Evolutionary conservation across 169 alveolate species (phyloP), one percentile per base, ranked within the genome.

Genomic region (Pseudocohnilembus persalinus): DNA sequence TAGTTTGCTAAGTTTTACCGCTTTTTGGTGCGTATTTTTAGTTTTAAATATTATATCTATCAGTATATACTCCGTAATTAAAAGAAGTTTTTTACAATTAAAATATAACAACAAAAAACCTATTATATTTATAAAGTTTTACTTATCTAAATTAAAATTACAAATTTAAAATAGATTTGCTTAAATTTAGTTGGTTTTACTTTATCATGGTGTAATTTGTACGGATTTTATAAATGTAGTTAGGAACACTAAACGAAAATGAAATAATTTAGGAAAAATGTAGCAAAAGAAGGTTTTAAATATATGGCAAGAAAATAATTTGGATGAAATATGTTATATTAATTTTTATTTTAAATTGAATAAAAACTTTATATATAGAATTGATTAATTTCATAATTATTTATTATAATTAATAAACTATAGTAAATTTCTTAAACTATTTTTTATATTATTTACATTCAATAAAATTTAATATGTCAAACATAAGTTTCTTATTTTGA

Each of bases 171-270:
- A 25, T 34, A 85, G 90, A 85, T 77, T 31, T 31, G 77, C 30
- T 63, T 85, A 73, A 82, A 77, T n/a, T 29, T 85, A 29, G 79
- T 77, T 1, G 87, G 87, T 6, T 75, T 86, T 30, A 28, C 72
- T 49, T 77, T 86, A 28, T 31, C 87, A 0, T 76, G 76, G 29
- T 65, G 80, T 11, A 86, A 86, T 68, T 86, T 86, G 29, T 64
- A 73, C 28, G 83, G 87, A 15, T 86, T 63, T 49, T 86, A 86
- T 82, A 86, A 80, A 29, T 86, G 90, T 65, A 86, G 90, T 31
- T 79, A 82, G 74, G 90, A 73, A 34, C 87, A 82, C 34, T 29
- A 82, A 74, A 82, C 72, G 87, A 82, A 82, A 49, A 80, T 80
- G 28, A 73, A 82, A 34, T 80, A 82, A 73, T 73, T 73, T 25